Evolutionary conservation across 2,329 filamentous ascomycete species (phyloP), one percentile per base, ranked within the genome.

Genomic region (Orbilia quercus): DNA sequence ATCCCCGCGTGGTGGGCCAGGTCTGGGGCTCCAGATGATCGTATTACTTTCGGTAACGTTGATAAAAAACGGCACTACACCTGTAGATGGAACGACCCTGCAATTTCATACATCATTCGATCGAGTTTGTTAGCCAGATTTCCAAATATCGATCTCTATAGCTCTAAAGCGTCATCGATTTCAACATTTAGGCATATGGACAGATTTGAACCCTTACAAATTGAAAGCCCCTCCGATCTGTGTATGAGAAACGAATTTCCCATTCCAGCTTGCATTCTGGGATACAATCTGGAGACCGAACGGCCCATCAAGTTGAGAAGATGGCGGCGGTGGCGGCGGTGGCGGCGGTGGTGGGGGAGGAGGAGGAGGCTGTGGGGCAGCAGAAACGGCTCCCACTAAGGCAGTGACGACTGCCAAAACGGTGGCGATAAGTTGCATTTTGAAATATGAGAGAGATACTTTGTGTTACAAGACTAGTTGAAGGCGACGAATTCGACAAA

Each of bases 401-500:
- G 53, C 45, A 22, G 53, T 59, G 38, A 59, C 22, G 12, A 38
- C 59, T 22, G 59, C 53, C 7, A 65, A 5, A 11, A 63, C 36
- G 20, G 53, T 50, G 28, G 59, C 54, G 4, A 51, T 64, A 44
- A 72, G 48, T 42, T 72, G 67, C 67, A 72, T 72, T 48, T 50
- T 63, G 48, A 25, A 22, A 20, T 16, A 38, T 20, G 25, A 40
- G 54, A 11, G 14, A 1, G 2, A 9, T 31, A 31, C 9, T 31
- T 31, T 9, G 9, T 4, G 9, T 31, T n/a, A n/a, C n/a, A n/a
- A n/a, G n/a, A n/a, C n/a, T n/a, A n/a, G n/a, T n/a, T n/a, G n/a
- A n/a, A n/a, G n/a, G n/a, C n/a, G n/a, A n/a, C n/a, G n/a, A n/a
- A n/a, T n/a, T n/a, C n/a, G n/a, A n/a, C n/a, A n/a, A n/a, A n/a